Base-by-base conservation (phyloP, 257 asterid species). In the Nemophila menziesii region DNA sequence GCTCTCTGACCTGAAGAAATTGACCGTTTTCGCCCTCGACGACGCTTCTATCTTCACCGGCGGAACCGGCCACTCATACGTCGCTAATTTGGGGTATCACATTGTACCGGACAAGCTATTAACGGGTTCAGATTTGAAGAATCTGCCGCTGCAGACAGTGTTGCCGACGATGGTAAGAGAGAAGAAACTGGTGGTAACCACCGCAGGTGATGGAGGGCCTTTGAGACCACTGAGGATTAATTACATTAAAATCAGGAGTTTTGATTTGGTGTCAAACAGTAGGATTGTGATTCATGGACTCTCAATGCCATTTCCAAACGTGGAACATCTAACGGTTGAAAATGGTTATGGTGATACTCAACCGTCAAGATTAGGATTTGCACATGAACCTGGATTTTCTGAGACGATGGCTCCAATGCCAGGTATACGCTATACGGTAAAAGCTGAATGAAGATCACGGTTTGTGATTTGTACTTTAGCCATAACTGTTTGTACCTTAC, bases 21-120 rank as follows among this genome's bases (percentile, higher is more conserved):
- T 79, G 77, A 82, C 93, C 49, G 56, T 86, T 11, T 86, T 82
- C 71, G 93, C 94, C 17, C 37, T 82, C 1, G 82, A 73, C 22
- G 93, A 86, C 38, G 74, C 34, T 9, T 60, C 92, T 9, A 68
- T 77, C 8, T 86, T 82, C 70, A 41, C 67, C 58, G 72, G 74
- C 27, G 79, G 77, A 3, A 36, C 39, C 2, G 90, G 93, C 10
- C 87, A 61, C 37, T 55, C 62, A 4, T 82, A 79, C 73, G 62
- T 72, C 23, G 69, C 68, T 38, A 76, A 74, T 55, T 23, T 86
- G 13, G 76, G 73, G 47, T 62, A 68, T 44, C 94, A 86, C 33
- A 44, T 86, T 13, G 73, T 86, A 20, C 94, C 93, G 37, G 67
- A 77, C 45, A 60, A 48, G 66, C 46, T 76, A 7, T 23, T 86